Conservation (phyloP, 2,329 filamentous ascomycete species). For the Phaeosphaeriaceae sp. region DNA sequence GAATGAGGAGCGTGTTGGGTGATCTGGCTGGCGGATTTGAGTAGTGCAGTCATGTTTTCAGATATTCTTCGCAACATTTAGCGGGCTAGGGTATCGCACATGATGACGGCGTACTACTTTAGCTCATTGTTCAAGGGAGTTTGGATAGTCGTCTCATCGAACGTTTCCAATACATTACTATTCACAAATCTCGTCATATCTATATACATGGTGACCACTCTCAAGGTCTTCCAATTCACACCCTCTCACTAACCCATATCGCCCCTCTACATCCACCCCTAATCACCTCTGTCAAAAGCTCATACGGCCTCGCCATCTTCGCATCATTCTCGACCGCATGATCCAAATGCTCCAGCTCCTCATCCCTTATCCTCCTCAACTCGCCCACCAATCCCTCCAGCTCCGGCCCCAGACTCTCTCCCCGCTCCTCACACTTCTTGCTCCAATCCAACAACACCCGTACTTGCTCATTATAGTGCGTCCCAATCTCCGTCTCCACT, state of each 20-base stretch:
- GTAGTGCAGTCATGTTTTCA: slow-evolving; percentile 17
- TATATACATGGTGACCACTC: not conserved
- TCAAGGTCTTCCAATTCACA: slow-evolving; percentile 59
- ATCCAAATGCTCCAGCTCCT: slow-evolving; percentile 96
- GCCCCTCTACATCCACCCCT: slow-evolving; percentile 88
- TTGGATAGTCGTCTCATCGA: not conserved
- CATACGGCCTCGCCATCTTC: slow-evolving; percentile 87
- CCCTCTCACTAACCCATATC: slow-evolving; percentile 87
- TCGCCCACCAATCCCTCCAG: slow-evolving; percentile 75
- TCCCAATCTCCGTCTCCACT: slow-evolving; percentile 96
- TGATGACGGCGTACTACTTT: not conserved
- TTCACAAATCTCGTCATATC: not conserved
- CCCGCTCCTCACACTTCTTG: slow-evolving; percentile 74
- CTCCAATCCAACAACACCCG: slow-evolving; percentile 82
- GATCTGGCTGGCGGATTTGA: slow-evolving; percentile 47
- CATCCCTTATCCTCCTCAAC: slow-evolving; percentile 85
- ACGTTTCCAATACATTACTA: not conserved
- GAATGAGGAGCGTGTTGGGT: slow-evolving; percentile 43
- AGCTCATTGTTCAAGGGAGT: not conserved
- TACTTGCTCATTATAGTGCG: slow-evolving; percentile 95
- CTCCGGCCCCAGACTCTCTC: slow-evolving; percentile 83
- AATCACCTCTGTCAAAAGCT: slow-evolving; percentile 86
- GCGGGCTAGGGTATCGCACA: slow-evolving; percentile 1
- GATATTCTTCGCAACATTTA: slow-evolving; percentile 1
- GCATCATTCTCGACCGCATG: slow-evolving; percentile 94